These are phyloP conservation scores for Halenospora varia DNA, from an alignment of 495 filamentous ascomycete genomes.

Conservation along the genomic window DNA sequence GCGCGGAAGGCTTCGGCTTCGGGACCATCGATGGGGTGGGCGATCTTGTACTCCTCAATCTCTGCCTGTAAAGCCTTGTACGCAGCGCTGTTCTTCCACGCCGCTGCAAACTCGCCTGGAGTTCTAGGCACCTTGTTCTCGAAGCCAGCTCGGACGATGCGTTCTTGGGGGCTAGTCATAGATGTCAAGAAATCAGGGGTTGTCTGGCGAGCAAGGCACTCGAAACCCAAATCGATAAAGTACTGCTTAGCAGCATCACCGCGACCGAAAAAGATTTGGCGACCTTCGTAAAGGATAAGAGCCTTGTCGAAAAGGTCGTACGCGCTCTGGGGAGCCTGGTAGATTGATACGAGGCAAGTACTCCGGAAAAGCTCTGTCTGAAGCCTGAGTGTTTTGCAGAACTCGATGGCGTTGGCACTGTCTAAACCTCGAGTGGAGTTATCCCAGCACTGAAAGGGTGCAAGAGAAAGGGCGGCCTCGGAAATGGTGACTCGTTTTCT, in stretches of 20 bases:
- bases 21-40: background rate
- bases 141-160: background rate
- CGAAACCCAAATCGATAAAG: conserved; percentile 40
- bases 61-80: background rate
- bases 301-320: conserved; percentile 76
- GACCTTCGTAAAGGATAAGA: conserved; percentile 73
- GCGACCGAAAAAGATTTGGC: conserved; percentile 72
- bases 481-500: background rate
- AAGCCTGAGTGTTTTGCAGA: conserved; percentile 36
- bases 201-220: background rate
- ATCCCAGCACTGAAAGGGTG: conserved; percentile 78
- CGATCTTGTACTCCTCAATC: background rate
- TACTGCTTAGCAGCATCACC: conserved; percentile 58
- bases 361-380: conserved; percentile 11
- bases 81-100: background rate
- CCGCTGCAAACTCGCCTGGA: background rate
- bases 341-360: conserved; percentile 69
- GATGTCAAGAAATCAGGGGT: background rate
- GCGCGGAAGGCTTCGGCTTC: background rate
- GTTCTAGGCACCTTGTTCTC: background rate
- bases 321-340: conserved; percentile 70
- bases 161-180: background rate
- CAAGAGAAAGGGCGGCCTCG: conserved; percentile 51
- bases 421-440: conserved; percentile 76
- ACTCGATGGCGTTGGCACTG: conserved; percentile 72